Base-by-base conservation (phyloP, 345 rosid genomes). In the Clausena lansium region DNA sequence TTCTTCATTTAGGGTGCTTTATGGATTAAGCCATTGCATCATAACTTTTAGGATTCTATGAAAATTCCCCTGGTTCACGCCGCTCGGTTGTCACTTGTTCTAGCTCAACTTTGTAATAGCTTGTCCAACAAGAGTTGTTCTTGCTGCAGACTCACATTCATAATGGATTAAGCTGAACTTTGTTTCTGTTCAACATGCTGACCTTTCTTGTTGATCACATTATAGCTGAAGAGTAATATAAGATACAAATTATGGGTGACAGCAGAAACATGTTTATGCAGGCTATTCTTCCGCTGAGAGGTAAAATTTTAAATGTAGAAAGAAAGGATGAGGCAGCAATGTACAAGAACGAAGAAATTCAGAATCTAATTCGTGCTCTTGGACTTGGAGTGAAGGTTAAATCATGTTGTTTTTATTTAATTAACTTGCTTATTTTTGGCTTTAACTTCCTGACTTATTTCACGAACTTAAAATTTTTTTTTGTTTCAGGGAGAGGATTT, bases 271-370 rank as follows among this genome's bases (percentile, higher is more conserved):
- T 76, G 66, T 75, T 61, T 76, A 39, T 79, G 74, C 88, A 97
- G 98, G 99, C 98, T 78, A 94, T 97, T 86, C 99, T 97, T 60
- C 99, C 99, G 32, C 79, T 97, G 65, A 91, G 98, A 83, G 99
- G 99, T 79, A 94, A 97, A 87, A 97, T 97, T 81, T 82, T 97
- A 76, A 97, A 97, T 80, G 86, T 94, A 71, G 98, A 94, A 81
- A 91, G 98, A 86, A 91, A 86, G 85, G 99, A 97, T 63, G 98
- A 97, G 84, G 93, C 98, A 22, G 98, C 99, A 69, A 89, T 97
- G 94, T 97, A 97, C 89, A 97, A 93, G 89, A 97, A 97, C 38
- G 91, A 94, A 87, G 98, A 97, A 86, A 94, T 94, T 81, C 98
- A 94, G 81, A 94, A 94, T 88, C 91, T 97, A 55, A 97, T 97